phyloP scores from a whole-genome alignment of 75 land plant genomes.

The Cunninghamia lanceolata region DNA sequence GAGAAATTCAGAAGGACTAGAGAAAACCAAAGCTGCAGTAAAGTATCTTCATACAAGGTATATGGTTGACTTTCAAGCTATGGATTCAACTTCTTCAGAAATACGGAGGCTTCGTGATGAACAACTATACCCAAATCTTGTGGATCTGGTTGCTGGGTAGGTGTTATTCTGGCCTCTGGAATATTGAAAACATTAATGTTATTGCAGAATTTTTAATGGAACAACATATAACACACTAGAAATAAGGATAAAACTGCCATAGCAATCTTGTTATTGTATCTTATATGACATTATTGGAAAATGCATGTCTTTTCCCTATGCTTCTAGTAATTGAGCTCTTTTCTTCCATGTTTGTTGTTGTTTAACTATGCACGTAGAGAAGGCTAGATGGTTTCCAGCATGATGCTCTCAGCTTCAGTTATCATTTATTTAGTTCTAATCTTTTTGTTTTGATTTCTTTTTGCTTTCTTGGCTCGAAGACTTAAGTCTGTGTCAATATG shows the following conservation, averaged over 20 bases:
- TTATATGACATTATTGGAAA: neutral
- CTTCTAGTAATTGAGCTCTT: neutral
- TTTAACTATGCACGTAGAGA: neutral
- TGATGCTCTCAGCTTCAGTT: neutral
- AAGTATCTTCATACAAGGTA: constrained; percentile 73
- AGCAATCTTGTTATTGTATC: neutral
- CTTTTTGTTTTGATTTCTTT: neutral
- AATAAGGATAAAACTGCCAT: neutral
- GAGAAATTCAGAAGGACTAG: constrained; percentile 45
- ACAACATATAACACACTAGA: neutral
- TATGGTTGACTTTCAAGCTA: constrained; percentile 76
- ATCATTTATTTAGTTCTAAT: neutral
- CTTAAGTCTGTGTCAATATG: neutral
- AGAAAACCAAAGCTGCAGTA: constrained; percentile 71
- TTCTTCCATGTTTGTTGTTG: neutral
- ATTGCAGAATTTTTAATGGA: neutral
- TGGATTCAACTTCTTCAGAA: constrained; percentile 71
- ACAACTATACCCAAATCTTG: constrained; percentile 61
- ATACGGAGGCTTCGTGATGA: constrained; percentile 64
- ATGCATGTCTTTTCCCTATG: neutral
- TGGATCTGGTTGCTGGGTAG: constrained; percentile 68
- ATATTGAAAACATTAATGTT: neutral
- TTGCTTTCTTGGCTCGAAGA: neutral
- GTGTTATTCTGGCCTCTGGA: constrained; percentile 3
- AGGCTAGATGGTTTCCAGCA: neutral